A percentile compares a stretch with the other conserved stretches of the same genome.
phyloP scores from a whole-genome alignment of 108 stramenopile genomes.

The Nitzschia putrida region DNA sequence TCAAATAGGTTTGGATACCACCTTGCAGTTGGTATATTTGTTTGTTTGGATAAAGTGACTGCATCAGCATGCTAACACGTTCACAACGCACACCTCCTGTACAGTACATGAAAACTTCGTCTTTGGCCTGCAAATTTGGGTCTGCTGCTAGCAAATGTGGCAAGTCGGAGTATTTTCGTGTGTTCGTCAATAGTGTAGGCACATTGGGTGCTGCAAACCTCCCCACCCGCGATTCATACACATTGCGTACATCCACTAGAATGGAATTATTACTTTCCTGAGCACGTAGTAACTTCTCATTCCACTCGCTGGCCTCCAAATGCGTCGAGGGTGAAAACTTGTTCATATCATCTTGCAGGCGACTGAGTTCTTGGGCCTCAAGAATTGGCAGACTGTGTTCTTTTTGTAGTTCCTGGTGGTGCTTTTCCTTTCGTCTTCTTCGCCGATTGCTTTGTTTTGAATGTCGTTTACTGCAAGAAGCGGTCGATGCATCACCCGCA shows the following conservation, averaged over 20 bases:
- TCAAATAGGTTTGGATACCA: slow-evolving; percentile 80
- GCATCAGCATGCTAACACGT: slow-evolving; percentile 67
- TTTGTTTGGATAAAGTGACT: slow-evolving; percentile 55
- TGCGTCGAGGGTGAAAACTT: slow-evolving; percentile 52
- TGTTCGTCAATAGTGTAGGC: slow-evolving; percentile 71
- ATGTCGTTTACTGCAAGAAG: slow-evolving; percentile 10
- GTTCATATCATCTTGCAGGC: slow-evolving; percentile 39
- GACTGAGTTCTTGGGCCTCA: not conserved
- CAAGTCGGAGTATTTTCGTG: slow-evolving; percentile 82
- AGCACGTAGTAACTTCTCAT: slow-evolving; percentile 29
- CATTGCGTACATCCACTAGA: slow-evolving; percentile 76
- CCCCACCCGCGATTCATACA: slow-evolving; percentile 76
- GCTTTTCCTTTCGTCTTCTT: slow-evolving; percentile 18
- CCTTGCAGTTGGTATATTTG: slow-evolving; percentile 73
- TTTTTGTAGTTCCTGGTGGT: slow-evolving; percentile 3
- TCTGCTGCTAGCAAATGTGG: slow-evolving; percentile 55
- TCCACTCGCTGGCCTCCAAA: slow-evolving; percentile 76
- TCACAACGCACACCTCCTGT: slow-evolving; percentile 86
- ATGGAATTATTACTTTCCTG: slow-evolving; percentile 36
- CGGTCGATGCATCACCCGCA: not conserved
- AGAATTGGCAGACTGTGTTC: not conserved
- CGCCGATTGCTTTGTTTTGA: slow-evolving; percentile 20
- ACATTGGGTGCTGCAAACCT: slow-evolving; percentile 53
- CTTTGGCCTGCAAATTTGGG: slow-evolving; percentile 41
- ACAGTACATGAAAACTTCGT: slow-evolving; percentile 74